Evolutionary conservation across 2,329 filamentous ascomycete genomes (phyloP), one percentile per base, ranked within the genome.

Genomic region (Cadophora sp.): DNA sequence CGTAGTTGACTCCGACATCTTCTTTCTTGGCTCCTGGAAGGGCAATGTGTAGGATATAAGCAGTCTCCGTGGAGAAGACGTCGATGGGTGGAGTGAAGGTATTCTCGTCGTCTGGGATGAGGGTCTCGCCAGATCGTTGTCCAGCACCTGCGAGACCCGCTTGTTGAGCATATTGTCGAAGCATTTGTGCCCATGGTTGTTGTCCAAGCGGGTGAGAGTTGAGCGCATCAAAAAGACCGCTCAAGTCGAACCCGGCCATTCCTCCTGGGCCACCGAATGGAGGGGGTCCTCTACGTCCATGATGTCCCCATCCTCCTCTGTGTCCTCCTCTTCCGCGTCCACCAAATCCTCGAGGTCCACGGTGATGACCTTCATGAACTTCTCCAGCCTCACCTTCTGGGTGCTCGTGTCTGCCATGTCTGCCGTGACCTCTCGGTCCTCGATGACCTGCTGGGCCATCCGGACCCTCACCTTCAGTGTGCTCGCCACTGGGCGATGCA

Each of bases 1-100:
- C 88, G 87, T 91, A 96, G 77, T 89, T 89, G 55, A 96, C 87
- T 66, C 86, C 90, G 6, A 96, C 82, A 74, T 96, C 91, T 73
- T 92, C 86, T 79, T 94, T 94, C 80, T 89, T 89, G 1, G 90
- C 92, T 30, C 93, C 93, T 0, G 93, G 91, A 0, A 96, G 83
- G 0, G 91, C 89, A 58, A 88, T 76, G 78, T 96, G 92, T 9
- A 96, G 80, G 51, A 93, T 81, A 76, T 89, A 94, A 16, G 87
- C 79, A 39, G 81, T 79, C 7, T 87, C 79, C 5, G 89, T 91
- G 76, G 90, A 86, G 82, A 95, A 96, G 70, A 94, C 81, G 76
- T 96, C 93, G 64, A 89, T 82, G n/a, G 90, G 87, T 0, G 91
- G 90, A 5, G 79, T 78, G 78, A 92, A 91, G 66, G 81, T 77